Conservation (phyloP, 2,329 filamentous ascomycete genomes). For the Cyphellophora attinorum region DNA sequence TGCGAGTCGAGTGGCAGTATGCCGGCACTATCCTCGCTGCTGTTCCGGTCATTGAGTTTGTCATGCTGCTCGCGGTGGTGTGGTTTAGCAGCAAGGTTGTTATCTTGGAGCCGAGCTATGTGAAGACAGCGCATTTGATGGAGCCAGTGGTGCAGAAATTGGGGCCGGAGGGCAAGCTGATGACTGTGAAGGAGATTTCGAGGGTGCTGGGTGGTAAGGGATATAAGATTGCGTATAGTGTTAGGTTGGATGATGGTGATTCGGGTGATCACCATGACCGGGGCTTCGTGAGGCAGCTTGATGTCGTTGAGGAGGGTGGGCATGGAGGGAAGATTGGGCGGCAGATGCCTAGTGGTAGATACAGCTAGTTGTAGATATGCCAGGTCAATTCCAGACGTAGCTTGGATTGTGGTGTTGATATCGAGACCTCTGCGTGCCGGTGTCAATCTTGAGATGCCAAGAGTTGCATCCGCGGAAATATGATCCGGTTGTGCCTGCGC, state of each 20-base stretch:
- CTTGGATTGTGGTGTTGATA: no score
- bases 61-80: conserved; percentile 11
- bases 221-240: conserved; percentile 12
- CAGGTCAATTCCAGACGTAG: no score
- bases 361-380: no score
- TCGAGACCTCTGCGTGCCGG: no score
- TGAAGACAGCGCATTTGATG: conserved; percentile 11
- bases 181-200: conserved; percentile 16
- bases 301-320: conserved; percentile 9
- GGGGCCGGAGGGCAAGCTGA: conserved; percentile 10
- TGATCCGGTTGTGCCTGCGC: no score
- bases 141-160: conserved; percentile 12
- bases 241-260: conserved; percentile 12
- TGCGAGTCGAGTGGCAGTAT: conserved; percentile 58
- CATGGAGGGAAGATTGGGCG: conserved; percentile 8
- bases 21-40: conserved; percentile 9
- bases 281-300: conserved; percentile 8
- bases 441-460: no score
- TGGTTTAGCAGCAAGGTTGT: conserved; percentile 12
- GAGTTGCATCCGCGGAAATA: no score
- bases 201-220: conserved; percentile 10
- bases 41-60: conserved; percentile 9
- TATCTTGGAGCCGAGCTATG: conserved; percentile 13
- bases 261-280: conserved; percentile 12
- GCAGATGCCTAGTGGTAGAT: conserved; percentile 8